Evolutionary conservation across 2,329 filamentous ascomycete genomes (phyloP), one percentile per base, ranked within the genome.

Genomic region (Exophiala spinifera): DNA sequence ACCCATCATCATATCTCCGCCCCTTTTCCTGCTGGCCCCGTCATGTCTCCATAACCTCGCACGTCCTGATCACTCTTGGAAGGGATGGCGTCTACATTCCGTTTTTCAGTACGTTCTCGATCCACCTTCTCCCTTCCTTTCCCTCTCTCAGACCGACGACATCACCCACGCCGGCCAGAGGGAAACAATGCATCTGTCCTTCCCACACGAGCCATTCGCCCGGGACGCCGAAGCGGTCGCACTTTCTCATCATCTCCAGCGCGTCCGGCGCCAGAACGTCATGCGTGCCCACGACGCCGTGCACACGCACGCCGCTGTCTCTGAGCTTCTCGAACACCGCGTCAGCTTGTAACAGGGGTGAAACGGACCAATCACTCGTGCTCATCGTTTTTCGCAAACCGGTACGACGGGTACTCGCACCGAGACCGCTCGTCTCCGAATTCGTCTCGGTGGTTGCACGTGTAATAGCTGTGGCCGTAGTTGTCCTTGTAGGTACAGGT

Each of bases 121-220:
- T 23, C 20, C 44, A 15, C 52, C 46, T 42, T 46, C n/a, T 46
- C 48, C 13, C 50, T 1, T 75, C 68, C 25, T 75, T 67, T 0
- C 66, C 75, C 55, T 77, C 67, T 25, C 68, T 72, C 1, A 76
- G 73, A 60, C 83, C 80, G 3, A 63, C 67, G 21, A 82, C 34
- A 0, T 72, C 72, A 58, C 78, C 82, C 1, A 70, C 67, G 43
- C 74, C 76, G 1, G 77, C 74, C 33, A 84, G 64, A 1, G 78
- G 73, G 49, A 83, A 84, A 55, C 78, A 81, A 65, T 84, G 81
- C 78, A 84, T 84, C 67, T 83, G 78, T 15, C 76, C 76, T 15
- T 80, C 74, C 81, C 81, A 84, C 8, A 80, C 70, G 37, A 84
- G 60, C 82, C 81, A 84, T 51, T 79, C 70, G 0, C 81, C 81